Evolutionary conservation across 2,329 filamentous ascomycete genomes (phyloP).

Genomic region (Metarhizium brunneum): DNA sequence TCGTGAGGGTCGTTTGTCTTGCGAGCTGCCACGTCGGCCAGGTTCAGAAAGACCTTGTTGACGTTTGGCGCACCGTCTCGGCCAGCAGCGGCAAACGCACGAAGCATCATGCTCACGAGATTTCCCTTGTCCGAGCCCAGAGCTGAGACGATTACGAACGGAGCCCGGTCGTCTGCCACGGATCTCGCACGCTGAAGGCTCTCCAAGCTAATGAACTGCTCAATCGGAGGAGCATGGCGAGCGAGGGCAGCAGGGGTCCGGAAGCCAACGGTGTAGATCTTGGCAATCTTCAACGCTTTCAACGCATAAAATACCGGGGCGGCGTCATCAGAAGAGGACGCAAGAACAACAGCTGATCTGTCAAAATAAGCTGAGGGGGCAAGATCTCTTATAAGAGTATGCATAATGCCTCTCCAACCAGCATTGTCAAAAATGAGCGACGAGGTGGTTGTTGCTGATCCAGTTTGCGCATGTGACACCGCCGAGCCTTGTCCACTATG

Average conservation of each 20-base stretch:
- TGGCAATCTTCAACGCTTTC: conserved; percentile 63
- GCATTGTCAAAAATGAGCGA: conserved; percentile 71
- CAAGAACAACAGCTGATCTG: conserved; percentile 66
- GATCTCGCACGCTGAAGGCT: conserved; percentile 44
- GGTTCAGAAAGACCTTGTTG: conserved; percentile 69
- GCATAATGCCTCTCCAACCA: conserved; percentile 76
- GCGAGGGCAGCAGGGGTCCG: conserved; percentile 53
- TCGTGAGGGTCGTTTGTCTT: conserved; percentile 58
- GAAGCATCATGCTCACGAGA: conserved; percentile 67
- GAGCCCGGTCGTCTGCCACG: conserved; percentile 44
- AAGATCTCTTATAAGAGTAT: conserved; percentile 71
- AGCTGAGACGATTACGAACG: conserved; percentile 75
- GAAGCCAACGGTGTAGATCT: conserved; percentile 80
- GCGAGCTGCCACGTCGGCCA: conserved; percentile 47
- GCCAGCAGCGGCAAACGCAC: conserved; percentile 51
- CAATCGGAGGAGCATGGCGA: conserved; percentile 55
- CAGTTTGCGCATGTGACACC: conserved; percentile 16
- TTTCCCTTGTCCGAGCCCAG: conserved; percentile 70
- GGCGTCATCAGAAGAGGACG: conserved; percentile 64
- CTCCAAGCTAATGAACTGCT: conserved; percentile 71
- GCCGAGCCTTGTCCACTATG: conserved; percentile 21
- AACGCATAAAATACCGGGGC: conserved; percentile 72
- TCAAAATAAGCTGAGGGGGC: conserved; percentile 74
- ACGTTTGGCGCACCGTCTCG: conserved; percentile 26
- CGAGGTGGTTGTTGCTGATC: conserved; percentile 35